These are phyloP conservation scores for Opeltia flavorubescens DNA, from an alignment of 495 filamentous ascomycete species.

Conservation along the genomic window DNA sequence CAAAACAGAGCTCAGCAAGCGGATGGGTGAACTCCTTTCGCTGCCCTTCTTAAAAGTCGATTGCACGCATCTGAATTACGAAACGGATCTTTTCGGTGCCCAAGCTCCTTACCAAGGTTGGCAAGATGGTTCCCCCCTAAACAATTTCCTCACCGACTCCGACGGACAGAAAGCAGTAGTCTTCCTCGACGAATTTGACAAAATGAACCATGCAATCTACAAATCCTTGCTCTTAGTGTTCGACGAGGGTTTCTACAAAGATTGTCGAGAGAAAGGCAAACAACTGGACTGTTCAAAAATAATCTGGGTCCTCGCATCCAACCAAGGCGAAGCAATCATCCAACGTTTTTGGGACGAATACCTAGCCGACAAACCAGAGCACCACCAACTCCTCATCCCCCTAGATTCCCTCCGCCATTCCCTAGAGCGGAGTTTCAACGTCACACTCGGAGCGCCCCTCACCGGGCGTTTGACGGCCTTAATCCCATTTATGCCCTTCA, in stretches of 20 bases:
- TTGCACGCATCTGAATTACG: conserved; percentile 24
- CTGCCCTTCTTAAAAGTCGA: conserved; percentile 29
- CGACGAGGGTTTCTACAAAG: conserved; percentile 30
- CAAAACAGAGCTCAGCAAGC: conserved; percentile 34
- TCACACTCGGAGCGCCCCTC: conserved; percentile 5
- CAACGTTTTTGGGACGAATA: conserved; percentile 3
- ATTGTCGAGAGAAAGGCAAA: conserved; percentile 25
- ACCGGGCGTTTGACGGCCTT: conserved; percentile 5
- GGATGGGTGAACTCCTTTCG: conserved; percentile 24
- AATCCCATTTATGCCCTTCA: conserved; percentile 13
- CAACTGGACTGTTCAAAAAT: conserved; percentile 36
- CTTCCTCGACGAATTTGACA: conserved; percentile 46
- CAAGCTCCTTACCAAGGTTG: conserved; percentile 19
- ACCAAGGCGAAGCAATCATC: conserved; percentile 13
- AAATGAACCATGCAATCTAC: conserved; percentile 30
- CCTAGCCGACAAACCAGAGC: neutral
- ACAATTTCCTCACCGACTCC: conserved; percentile 38
- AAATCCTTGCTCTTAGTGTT: conserved; percentile 31
- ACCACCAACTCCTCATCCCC: neutral
- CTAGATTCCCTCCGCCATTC: neutral
- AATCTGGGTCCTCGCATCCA: conserved; percentile 44
- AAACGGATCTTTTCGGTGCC: conserved; percentile 35
- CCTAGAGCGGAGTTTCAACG: neutral
- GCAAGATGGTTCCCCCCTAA: conserved; percentile 29
- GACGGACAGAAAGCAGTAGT: conserved; percentile 29